Evolutionary conservation across 768 basidiomycete species (phyloP), one percentile per base, ranked within the genome.

Genomic region (Sutorius australiensis): DNA sequence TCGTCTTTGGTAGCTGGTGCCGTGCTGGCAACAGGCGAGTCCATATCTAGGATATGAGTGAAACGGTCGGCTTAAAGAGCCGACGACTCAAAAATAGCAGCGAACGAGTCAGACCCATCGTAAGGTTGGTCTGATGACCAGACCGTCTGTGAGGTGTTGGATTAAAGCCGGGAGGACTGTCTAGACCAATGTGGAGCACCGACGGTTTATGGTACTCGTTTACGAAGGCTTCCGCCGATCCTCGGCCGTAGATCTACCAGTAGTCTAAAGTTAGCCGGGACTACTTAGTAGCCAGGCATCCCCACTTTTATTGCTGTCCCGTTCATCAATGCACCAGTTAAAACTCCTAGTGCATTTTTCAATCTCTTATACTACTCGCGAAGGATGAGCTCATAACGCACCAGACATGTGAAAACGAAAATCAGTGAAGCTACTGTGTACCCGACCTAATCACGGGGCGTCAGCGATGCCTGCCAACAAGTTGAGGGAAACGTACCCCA

Each of bases 351-450:
- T 33, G 3, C 2, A 39, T 31, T 5, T 10, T 39, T 19, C 53
- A 43, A 33, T 48, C 54, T 72, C 24, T 68, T 33, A 8, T 24
- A 24, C 24, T 24, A 2, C 24, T 24, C 4, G 24, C 6, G 40
- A 5, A 28, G 13, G 12, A 38, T 13, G 9, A 41, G 32, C n/a
- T 37, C 14, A 54, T 16, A 39, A 56, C 75, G 37, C 57, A 78
- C 78, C n/a, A 77, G 24, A 50, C 74, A 77, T 30, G 72, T 72
- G 46, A 73, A 72, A 30, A 86, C 72, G 65, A 86, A 87, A 27
- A 83, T 71, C 24, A 83, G 55, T 0, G 82, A 83, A 12, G 84
- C 81, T 7, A 78, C 51, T 2, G 75, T 66, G 56, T 78, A 84
- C 9, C 72, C 72, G 17, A 83, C 70, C 79, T 81, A 53, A 17